A percentile compares a stretch with the other conserved stretches of the same genome.
These are phyloP conservation scores for Pseudocercospora vitis DNA, from an alignment of 2,329 filamentous ascomycete species.

Conservation along the genomic window DNA sequence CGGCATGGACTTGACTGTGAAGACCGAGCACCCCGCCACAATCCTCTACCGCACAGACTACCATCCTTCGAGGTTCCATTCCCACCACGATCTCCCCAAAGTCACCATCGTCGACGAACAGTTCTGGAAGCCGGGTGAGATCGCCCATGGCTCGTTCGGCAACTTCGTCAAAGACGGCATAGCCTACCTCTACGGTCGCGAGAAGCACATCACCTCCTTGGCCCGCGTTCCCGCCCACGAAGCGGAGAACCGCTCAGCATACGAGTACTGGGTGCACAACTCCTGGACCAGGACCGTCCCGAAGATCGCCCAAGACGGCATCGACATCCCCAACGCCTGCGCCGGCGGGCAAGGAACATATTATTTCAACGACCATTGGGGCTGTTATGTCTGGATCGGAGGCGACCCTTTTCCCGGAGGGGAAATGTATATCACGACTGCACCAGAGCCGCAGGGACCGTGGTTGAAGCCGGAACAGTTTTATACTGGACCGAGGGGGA, in stretches of 20 bases:
- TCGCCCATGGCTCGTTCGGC: slow-evolving; percentile 19
- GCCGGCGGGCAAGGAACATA: slow-evolving; percentile 31
- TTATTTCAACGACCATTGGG: slow-evolving; percentile 30
- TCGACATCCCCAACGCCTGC: slow-evolving; percentile 26
- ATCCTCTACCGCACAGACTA: slow-evolving; percentile 20
- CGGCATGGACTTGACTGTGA: slow-evolving; percentile 13
- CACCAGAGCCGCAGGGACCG: slow-evolving; percentile 31
- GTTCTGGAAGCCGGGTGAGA: slow-evolving; percentile 23
- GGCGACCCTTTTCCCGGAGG: slow-evolving; percentile 24
- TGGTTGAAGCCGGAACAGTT: slow-evolving; percentile 23
- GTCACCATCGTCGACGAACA: slow-evolving; percentile 18
- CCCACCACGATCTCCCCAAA: slow-evolving; percentile 18
- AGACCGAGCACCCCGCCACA: slow-evolving; percentile 17
- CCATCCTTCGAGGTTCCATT: slow-evolving; percentile 12
- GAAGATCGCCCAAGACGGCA: slow-evolving; percentile 7
- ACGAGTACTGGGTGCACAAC: slow-evolving; percentile 21
- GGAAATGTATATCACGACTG: slow-evolving; percentile 29
- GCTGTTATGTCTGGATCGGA: slow-evolving; percentile 33
- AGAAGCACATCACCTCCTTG: slow-evolving; percentile 17
- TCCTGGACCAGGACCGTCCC: slow-evolving; percentile 17
- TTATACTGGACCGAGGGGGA: slow-evolving; percentile 20
- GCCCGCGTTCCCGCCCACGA: slow-evolving; percentile 17
- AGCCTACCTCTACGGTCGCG: slow-evolving; percentile 20
- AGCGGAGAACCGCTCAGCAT: slow-evolving; percentile 18
- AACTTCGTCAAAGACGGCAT: slow-evolving; percentile 17